Evolutionary conservation across 768 basidiomycete genomes (phyloP).

Genomic region (Termitomyces sp.): DNA sequence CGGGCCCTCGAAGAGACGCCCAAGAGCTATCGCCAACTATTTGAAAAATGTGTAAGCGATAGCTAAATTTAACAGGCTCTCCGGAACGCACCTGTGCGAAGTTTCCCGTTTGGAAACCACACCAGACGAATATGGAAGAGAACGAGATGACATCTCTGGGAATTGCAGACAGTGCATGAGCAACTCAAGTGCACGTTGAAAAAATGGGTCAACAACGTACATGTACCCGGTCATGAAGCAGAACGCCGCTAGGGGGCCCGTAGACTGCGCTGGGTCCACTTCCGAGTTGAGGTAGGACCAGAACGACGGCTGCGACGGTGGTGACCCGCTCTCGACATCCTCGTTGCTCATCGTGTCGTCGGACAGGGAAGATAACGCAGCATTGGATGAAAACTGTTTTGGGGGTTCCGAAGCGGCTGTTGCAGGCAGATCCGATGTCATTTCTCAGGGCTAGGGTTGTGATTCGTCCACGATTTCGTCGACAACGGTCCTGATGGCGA

Average conservation of each 20-base stretch:
- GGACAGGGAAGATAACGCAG: not conserved
- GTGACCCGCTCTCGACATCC: conserved; percentile 8
- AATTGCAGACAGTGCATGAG: not conserved
- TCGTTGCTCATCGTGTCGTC: conserved; percentile 4
- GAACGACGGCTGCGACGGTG: conserved; percentile 19
- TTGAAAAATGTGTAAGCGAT: not conserved
- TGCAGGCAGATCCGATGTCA: not conserved
- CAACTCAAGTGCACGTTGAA: not conserved
- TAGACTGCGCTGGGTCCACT: conserved; percentile 49
- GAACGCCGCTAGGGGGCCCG: conserved; percentile 57
- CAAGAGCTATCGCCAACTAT: conserved; percentile 77
- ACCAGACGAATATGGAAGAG: conserved; percentile 81
- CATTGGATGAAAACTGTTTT: not conserved
- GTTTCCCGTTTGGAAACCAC: conserved; percentile 83
- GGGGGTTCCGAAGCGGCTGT: not conserved
- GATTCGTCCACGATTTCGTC: not conserved
- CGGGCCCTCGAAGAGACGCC: conserved; percentile 64
- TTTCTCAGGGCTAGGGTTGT: not conserved
- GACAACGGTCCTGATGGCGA: not conserved
- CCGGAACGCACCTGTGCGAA: conserved; percentile 53
- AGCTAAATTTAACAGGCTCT: not conserved
- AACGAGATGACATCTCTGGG: conserved; percentile 69
- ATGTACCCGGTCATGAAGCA: conserved; percentile 82
- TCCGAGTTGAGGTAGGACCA: conserved; percentile 39
- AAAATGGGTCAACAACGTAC: conserved; percentile 34